Evolutionary conservation across 2,329 filamentous ascomycete species (phyloP).

Genomic region (Nemania serpens): DNA sequence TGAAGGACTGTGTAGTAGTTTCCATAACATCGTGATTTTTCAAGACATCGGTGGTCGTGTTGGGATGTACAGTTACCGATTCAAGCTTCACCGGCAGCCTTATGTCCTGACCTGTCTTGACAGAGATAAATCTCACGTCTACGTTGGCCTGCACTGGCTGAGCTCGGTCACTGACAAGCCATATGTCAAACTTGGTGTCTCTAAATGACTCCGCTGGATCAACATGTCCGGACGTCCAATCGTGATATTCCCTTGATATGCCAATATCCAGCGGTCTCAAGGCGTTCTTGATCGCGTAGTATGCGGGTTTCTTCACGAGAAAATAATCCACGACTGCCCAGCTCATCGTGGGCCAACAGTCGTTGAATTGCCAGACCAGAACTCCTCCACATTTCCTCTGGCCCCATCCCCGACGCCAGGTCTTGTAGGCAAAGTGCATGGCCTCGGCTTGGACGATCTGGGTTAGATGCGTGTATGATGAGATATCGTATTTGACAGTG

Average conservation of each 20-base stretch:
- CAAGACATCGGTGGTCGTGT: constrained; percentile 47
- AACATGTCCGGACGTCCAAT: constrained; percentile 52
- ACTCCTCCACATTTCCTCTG: constrained; percentile 66
- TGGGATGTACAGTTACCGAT: constrained; percentile 38
- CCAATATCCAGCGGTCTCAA: constrained; percentile 64
- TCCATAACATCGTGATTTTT: constrained; percentile 40
- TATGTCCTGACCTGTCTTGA: constrained; percentile 47
- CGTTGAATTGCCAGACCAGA: constrained; percentile 72
- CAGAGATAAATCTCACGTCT: constrained; percentile 47
- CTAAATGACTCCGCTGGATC: constrained; percentile 46
- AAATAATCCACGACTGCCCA: constrained; percentile 71
- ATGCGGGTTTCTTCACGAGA: constrained; percentile 68
- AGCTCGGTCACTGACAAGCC: constrained; percentile 45
- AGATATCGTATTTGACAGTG: constrained; percentile 49
- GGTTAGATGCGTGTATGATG: constrained; percentile 59
- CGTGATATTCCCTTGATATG: constrained; percentile 50
- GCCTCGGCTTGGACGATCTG: constrained; percentile 60
- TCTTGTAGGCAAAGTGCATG: constrained; percentile 55
- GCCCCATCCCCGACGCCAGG: constrained; percentile 67
- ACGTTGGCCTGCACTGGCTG: constrained; percentile 37
- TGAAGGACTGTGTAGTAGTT: constrained; percentile 34
- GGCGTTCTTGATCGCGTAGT: constrained; percentile 57
- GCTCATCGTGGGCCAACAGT: constrained; percentile 70
- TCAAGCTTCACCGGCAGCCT: constrained; percentile 31
- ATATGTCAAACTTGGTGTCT: constrained; percentile 50